phyloP scores from a whole-genome alignment of 306 rosid species.

The Dryas drummondii region DNA sequence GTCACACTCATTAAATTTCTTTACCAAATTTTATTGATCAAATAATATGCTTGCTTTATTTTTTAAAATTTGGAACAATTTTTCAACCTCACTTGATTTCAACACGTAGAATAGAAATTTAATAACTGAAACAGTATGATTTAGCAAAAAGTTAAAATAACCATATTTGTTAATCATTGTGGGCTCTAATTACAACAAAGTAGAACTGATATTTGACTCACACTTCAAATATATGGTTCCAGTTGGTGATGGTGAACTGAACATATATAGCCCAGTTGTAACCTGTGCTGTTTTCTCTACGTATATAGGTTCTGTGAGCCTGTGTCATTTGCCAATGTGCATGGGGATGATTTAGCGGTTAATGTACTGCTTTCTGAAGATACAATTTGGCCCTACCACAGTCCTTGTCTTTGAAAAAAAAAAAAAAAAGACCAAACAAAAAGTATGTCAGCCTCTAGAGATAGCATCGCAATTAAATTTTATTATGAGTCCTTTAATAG shows the following conservation, averaged over 20 bases:
- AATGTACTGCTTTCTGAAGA: background rate
- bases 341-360: background rate
- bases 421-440: background rate
- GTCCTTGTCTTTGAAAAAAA: background rate
- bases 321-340: background rate
- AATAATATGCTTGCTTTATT: no score
- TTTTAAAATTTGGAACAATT: no score
- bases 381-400: background rate
- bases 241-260: no score
- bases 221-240: background rate
- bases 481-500: no score
- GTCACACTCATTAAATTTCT: no score
- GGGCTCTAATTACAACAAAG: constrained; percentile 7
- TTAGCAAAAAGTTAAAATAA: background rate
- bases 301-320: background rate
- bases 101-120: no score
- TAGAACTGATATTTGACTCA: background rate
- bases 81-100: no score
- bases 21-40: no score
- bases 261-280: background rate
- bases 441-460: background rate
- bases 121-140: no score
- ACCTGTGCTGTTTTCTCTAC: background rate
- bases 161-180: constrained; percentile 7
- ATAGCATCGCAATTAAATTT: background rate